Conservation (phyloP, 2,329 filamentous ascomycete species). For the Macroventuria anomochaeta region DNA sequence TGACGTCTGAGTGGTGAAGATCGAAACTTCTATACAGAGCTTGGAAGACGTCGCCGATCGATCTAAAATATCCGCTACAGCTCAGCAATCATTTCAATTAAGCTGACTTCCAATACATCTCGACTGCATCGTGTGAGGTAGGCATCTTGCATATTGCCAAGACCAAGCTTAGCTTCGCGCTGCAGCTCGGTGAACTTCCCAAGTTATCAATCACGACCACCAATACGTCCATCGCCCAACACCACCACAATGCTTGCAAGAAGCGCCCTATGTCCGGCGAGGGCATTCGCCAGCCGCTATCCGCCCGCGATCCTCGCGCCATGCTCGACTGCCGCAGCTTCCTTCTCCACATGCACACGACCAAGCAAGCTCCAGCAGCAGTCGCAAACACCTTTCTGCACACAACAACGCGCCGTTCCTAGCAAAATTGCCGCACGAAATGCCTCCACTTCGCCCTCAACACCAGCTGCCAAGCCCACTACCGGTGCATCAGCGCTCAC, state of each 20-base stretch:
- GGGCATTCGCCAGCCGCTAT: conserved; percentile 39
- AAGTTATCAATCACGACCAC: conserved; percentile 1
- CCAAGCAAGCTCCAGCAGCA: conserved; percentile 30
- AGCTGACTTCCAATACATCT: background rate
- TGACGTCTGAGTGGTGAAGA: conserved; percentile 12
- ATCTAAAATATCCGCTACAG: no score
- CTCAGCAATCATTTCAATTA: background rate
- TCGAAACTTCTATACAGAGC: background rate
- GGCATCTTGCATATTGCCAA: conserved; percentile 5
- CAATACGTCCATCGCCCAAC: conserved; percentile 4
- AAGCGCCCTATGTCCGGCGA: conserved; percentile 40
- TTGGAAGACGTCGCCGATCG: background rate
- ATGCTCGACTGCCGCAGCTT: conserved; percentile 29
- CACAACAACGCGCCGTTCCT: conserved; percentile 14
- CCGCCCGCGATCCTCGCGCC: conserved; percentile 37
- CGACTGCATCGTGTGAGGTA: background rate
- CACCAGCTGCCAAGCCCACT: conserved; percentile 23
- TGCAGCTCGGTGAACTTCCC: conserved; percentile 9
- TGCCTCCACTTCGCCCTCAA: conserved; percentile 31
- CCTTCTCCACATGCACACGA: conserved; percentile 40
- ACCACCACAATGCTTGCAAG: conserved; percentile 39
- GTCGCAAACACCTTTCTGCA: conserved; percentile 21
- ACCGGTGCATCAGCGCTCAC: conserved; percentile 45
- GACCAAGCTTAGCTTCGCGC: conserved; percentile 15
- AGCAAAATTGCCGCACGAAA: conserved; percentile 24